Evolutionary conservation across 176 grass and related monocot species (phyloP).

Genomic region (Zizania latifolia): DNA sequence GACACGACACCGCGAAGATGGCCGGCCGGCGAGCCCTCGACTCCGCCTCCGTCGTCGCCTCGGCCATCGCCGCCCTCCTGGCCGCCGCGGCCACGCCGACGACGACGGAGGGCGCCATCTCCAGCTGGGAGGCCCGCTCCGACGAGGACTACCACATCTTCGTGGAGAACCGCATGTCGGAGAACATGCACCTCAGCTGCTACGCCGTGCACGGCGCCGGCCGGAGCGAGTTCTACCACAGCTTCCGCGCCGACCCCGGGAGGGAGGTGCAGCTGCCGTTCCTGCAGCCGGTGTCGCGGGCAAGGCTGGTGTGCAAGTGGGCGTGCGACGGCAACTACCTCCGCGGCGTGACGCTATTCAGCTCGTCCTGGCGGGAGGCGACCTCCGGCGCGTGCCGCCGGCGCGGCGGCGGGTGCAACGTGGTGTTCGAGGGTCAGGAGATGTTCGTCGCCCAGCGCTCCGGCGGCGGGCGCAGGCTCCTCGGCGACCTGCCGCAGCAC

Average conservation of each 20-base stretch:
- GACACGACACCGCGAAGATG: background rate
- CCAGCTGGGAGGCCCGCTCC: background rate
- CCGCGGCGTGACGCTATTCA: background rate
- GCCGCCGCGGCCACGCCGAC: no score
- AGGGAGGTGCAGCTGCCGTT: background rate
- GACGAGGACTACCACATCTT: background rate
- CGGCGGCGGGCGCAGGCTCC: background rate
- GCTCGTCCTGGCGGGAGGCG: background rate
- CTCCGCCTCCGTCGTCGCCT: background rate
- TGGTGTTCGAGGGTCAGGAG: background rate
- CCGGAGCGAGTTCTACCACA: constrained; percentile 9
- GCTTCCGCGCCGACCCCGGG: background rate
- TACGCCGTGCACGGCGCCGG: background rate
- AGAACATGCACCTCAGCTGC: constrained; percentile 9
- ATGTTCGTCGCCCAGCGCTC: background rate
- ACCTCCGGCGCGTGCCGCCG: background rate
- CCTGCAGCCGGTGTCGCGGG: background rate
- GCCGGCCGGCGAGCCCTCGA: background rate
- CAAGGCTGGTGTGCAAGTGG: background rate
- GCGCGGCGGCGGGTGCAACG: background rate
- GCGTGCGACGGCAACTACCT: constrained; percentile 2
- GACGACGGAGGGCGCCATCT: background rate
- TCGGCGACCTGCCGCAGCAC: background rate
- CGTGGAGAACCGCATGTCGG: background rate
- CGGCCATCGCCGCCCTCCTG: background rate